phyloP scores from a whole-genome alignment of 2,329 filamentous ascomycete genomes.

The Cytospora piceae region DNA sequence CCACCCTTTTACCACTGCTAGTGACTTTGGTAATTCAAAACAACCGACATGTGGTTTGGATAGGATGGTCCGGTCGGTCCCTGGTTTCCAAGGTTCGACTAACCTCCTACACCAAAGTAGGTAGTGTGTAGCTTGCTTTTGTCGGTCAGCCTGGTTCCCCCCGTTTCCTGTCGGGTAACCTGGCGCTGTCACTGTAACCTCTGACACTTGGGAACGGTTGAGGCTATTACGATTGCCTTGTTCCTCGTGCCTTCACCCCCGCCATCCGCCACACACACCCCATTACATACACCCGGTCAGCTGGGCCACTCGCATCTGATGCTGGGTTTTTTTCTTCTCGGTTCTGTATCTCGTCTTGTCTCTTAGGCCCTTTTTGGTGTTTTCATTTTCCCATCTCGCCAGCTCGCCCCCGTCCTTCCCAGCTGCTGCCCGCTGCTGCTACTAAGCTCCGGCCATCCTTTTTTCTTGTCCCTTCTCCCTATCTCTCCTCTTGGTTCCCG shows the following conservation, averaged over 20 bases:
- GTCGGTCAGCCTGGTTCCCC: not conserved
- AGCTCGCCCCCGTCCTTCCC: not conserved
- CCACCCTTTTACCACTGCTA: not conserved
- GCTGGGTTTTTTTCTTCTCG: not conserved
- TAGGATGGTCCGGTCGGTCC: not conserved
- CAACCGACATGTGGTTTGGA: not conserved
- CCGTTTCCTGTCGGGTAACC: not conserved
- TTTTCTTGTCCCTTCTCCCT: not conserved
- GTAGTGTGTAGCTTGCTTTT: not conserved
- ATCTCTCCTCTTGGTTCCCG: not conserved
- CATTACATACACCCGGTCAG: not conserved
- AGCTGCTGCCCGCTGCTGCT: not conserved
- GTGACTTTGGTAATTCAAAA: not conserved
- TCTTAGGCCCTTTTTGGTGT: not conserved
- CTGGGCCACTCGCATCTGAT: not conserved
- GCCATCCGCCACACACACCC: not conserved
- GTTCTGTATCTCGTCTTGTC: not conserved
- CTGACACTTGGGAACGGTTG: not conserved
- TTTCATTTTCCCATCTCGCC: constrained; percentile 1
- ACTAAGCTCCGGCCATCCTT: not conserved
- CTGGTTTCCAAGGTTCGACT: not conserved
- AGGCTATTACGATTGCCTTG: not conserved
- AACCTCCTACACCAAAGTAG: no score
- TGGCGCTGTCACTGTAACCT: not conserved
- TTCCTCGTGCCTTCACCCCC: not conserved